A percentile compares a stretch with the other conserved stretches of the same genome.
phyloP scores from a whole-genome alignment of 2,329 filamentous ascomycete genomes.

The Beauveria caledonica region DNA sequence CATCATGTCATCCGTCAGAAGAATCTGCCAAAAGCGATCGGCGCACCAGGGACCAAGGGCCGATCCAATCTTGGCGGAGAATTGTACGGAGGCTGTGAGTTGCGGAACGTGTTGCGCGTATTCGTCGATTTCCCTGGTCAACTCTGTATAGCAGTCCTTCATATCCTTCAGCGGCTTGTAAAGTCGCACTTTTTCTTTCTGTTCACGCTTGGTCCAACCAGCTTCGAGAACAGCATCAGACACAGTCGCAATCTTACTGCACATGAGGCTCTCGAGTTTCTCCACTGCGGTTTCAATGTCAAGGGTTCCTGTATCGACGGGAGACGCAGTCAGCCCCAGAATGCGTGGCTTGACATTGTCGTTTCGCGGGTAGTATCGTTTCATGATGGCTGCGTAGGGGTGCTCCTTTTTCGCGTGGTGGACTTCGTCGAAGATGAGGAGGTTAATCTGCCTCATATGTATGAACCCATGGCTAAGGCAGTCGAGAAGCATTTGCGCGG shows the following conservation, averaged over 20 bases:
- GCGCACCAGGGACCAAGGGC: conserved; percentile 78
- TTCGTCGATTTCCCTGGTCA: conserved; percentile 50
- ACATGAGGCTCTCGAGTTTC: conserved; percentile 67
- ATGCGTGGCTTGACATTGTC: conserved; percentile 53
- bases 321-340: conserved; percentile 95
- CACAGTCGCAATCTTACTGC: conserved; percentile 75
- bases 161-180: conserved; percentile 39
- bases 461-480: conserved; percentile 75
- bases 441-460: conserved; percentile 72
- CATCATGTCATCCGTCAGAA: conserved; percentile 54
- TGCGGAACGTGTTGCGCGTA: conserved; percentile 32
- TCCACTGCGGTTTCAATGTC: conserved; percentile 63
- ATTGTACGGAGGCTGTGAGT: conserved; percentile 54
- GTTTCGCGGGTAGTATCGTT: conserved; percentile 64
- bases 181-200: conserved; percentile 42
- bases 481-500: conserved; percentile 75
- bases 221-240: conserved; percentile 29
- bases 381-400: conserved; percentile 82
- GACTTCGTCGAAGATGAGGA: conserved; percentile 91
- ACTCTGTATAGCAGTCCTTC: conserved; percentile 47
- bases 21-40: conserved; percentile 70
- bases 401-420: conserved; percentile 95
- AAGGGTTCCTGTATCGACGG: conserved; percentile 67
- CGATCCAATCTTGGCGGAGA: conserved; percentile 42
- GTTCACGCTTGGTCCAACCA: conserved; percentile 17